Percentiles rank a stretch among this genome's conserved stretches.
phyloP scores from a whole-genome alignment of 2,329 filamentous ascomycete genomes.

The Blastomyces parvus region DNA sequence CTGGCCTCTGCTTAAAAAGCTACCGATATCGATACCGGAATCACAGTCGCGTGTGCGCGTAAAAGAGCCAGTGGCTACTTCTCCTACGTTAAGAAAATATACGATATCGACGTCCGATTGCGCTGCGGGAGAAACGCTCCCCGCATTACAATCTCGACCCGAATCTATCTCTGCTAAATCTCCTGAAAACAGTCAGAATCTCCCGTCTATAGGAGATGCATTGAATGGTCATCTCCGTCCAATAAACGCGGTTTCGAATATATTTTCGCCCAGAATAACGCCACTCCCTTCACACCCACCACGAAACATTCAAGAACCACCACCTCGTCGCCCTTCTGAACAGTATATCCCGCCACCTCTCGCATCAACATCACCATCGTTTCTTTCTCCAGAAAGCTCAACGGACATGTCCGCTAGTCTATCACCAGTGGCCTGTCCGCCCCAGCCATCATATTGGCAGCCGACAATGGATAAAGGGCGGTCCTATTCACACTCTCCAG shows the following conservation, averaged over 20 bases:
- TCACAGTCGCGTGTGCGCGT: slow-evolving; percentile 2
- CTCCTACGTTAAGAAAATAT: slow-evolving; percentile 26
- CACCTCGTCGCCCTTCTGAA: slow-evolving; percentile 21
- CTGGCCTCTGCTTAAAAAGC: not conserved
- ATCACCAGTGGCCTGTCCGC: slow-evolving; percentile 22
- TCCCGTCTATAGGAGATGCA: slow-evolving; percentile 35
- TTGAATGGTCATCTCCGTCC: slow-evolving; percentile 23
- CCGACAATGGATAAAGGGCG: slow-evolving; percentile 22
- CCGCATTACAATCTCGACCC: slow-evolving; percentile 32
- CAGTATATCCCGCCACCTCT: slow-evolving; percentile 20
- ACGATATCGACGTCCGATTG: slow-evolving; percentile 26
- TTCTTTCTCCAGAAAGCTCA: slow-evolving; percentile 32
- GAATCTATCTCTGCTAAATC: slow-evolving; percentile 26
- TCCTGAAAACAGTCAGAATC: slow-evolving; percentile 23
- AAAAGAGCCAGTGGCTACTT: slow-evolving; percentile 21
- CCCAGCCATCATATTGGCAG: slow-evolving; percentile 21
- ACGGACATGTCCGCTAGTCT: slow-evolving; percentile 27
- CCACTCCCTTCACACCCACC: slow-evolving; percentile 22
- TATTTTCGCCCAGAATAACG: slow-evolving; percentile 20
- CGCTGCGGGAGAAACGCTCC: slow-evolving; percentile 27
- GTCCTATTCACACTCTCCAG: slow-evolving; percentile 22
- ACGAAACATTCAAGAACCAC: not conserved
- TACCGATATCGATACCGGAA: slow-evolving; percentile 4
- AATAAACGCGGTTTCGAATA: slow-evolving; percentile 21
- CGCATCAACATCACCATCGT: slow-evolving; percentile 23